These are phyloP conservation scores for Lichtheimia hyalospora DNA, from an alignment of 371 early-diverging fungal species.

Conservation along the genomic window DNA sequence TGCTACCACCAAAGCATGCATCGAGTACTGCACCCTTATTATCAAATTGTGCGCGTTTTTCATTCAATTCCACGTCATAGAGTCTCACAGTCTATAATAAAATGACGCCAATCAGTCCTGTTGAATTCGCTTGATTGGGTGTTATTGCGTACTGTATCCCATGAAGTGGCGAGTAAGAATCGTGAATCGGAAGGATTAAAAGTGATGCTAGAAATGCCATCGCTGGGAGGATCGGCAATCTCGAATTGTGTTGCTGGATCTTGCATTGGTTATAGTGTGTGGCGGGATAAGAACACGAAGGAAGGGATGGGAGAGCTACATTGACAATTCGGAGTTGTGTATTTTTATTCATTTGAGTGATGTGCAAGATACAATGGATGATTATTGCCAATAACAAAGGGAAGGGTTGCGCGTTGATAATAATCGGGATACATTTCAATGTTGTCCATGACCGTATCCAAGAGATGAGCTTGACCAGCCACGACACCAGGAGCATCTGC, in stretches of 20 bases:
- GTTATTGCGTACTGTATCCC: constrained; percentile 80
- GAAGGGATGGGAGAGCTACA: no score
- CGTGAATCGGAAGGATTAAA: constrained; percentile 69
- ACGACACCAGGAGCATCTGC: constrained; percentile 59
- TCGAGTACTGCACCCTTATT: constrained; percentile 76
- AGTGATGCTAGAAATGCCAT: constrained; percentile 77
- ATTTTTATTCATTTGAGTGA: neutral
- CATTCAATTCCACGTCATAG: constrained; percentile 74
- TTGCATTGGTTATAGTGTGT: constrained; percentile 13
- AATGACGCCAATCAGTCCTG: neutral
- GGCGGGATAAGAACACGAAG: neutral
- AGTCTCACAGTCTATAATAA: constrained; percentile 66
- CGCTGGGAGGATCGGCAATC: constrained; percentile 80
- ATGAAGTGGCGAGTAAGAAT: constrained; percentile 77
- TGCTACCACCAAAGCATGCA: constrained; percentile 63
- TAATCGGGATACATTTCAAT: constrained; percentile 32
- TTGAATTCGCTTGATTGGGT: no score
- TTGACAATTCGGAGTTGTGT: no score
- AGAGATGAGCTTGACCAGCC: constrained; percentile 74
- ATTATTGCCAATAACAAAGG: constrained; percentile 31
- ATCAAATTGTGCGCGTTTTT: constrained; percentile 50
- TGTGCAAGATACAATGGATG: constrained; percentile 22
- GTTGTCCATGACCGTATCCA: constrained; percentile 73
- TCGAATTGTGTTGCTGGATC: constrained; percentile 54
- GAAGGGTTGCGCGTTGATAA: constrained; percentile 37